Conservation (phyloP, 768 basidiomycete genomes). For the Termitomyces sp. region DNA sequence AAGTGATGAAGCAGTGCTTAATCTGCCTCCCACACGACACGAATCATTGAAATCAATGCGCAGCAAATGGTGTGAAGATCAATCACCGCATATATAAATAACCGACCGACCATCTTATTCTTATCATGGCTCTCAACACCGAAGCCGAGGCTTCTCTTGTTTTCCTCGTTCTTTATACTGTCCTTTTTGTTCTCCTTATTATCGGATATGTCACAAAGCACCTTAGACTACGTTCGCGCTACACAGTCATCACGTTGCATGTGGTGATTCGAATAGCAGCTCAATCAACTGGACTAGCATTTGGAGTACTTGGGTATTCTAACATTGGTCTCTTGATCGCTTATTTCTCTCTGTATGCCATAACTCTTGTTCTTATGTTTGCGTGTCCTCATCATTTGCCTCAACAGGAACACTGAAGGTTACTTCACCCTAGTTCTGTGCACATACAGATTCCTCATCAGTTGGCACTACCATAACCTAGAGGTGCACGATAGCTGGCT, state of each 20-base stretch:
- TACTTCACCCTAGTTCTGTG: conserved; percentile 32
- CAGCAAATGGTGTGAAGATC: neutral
- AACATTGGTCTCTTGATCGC: conserved; percentile 27
- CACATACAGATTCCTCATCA: conserved; percentile 31
- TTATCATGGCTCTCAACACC: conserved; percentile 16
- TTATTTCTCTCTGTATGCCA: conserved; percentile 22
- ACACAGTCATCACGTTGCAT: conserved; percentile 29
- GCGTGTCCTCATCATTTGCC: neutral
- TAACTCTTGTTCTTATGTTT: neutral
- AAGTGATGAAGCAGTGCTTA: no score
- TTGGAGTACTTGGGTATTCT: conserved; percentile 27
- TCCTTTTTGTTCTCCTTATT: conserved; percentile 26
- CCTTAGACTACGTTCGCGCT: conserved; percentile 28
- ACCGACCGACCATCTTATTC: neutral
- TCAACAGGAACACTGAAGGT: conserved; percentile 23
- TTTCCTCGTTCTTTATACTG: conserved; percentile 30
- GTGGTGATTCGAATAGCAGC: conserved; percentile 30
- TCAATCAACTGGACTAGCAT: conserved; percentile 31
- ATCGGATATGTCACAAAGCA: conserved; percentile 23
- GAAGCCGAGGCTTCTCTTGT: conserved; percentile 29
- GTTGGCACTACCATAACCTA: conserved; percentile 33
- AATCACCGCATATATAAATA: neutral
- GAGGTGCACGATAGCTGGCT: conserved; percentile 28
- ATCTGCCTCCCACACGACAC: no score
- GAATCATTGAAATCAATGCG: no score